Conservation (phyloP, 2,329 filamentous ascomycete genomes). For the Aspergillus vadensis region DNA sequence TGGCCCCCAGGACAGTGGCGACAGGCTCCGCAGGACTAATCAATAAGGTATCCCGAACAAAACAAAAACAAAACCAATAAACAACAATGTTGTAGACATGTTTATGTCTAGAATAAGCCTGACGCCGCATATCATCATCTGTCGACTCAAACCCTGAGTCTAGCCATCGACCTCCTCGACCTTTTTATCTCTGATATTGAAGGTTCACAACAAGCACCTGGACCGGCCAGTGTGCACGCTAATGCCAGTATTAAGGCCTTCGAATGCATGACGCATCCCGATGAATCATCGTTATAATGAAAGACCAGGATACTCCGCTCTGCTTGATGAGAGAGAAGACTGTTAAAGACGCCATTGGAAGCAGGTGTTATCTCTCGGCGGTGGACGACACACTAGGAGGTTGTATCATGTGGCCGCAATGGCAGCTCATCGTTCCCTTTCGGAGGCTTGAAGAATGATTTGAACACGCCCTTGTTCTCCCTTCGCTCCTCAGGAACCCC, state of each 20-base stretch:
- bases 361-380: not conserved
- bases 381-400: not conserved
- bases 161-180: not conserved
- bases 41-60: not conserved
- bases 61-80: not conserved
- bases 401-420: slow-evolving; percentile 4
- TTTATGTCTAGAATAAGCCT: not conserved
- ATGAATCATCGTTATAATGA: too few species aligned
- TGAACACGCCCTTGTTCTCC: slow-evolving; percentile 9
- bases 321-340: too few species aligned
- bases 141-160: not conserved
- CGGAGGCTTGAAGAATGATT: not conserved
- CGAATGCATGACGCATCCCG: too few species aligned
- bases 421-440: slow-evolving; percentile 1
- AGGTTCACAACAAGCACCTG: too few species aligned
- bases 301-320: too few species aligned
- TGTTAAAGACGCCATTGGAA: too few species aligned
- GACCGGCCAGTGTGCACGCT: too few species aligned
- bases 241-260: too few species aligned
- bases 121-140: not conserved
- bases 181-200: too few species aligned
- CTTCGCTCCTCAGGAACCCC: slow-evolving; percentile 23
- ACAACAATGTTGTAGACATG: not conserved
- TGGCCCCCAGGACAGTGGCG: not conserved
- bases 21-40: not conserved